Evolutionary conservation across 225 moss, liverwort and hornwort genomes (phyloP), one percentile per base, ranked within the genome.

Genomic region (Neckera pumila): DNA sequence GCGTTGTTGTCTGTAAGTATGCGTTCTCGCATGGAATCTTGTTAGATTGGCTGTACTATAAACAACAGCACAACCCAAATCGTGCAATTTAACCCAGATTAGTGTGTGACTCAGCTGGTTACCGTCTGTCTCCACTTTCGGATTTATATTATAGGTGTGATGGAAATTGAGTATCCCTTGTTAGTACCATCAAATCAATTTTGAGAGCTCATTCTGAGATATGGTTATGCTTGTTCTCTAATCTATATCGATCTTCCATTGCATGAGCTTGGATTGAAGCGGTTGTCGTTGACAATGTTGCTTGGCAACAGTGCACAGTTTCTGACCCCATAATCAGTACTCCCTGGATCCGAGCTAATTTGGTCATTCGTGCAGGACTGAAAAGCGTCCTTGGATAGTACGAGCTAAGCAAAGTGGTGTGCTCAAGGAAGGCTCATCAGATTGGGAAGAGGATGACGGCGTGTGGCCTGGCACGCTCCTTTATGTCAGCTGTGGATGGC

Each of bases 401-500:
- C 92, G 96, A 82, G 97, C 97, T 64, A 95, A 95, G 86, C 91
- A 96, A 89, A 94, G 90, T 71, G 87, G 91, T 79, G 96, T 96
- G 19, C 90, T 85, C 27, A 96, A 92, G 89, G 94, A 94, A 86
- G 92, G 95, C 86, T 74, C 88, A 47, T 66, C 86, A 85, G 88
- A 87, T 83, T 92, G 88, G 89, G 95, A 96, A 84, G 92, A 89
- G 69, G 92, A 92, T 25, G 94, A 92, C n/a, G 76, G 57, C 69
- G 89, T 88, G 69, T 99, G 96, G 96, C 98, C 97, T 74, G 91
- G 92, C 82, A 96, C 96, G 71, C 92, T 97, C 51, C 86, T 99
- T 69, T 99, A 99, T 85, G 97, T 99, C 85, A 99, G 98, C 90
- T 99, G 98, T 86, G 97, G 98, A 84, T 99, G 98, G 98, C 94